phyloP scores from a whole-genome alignment of 768 basidiomycete genomes.

The Mycena rebaudengoi region DNA sequence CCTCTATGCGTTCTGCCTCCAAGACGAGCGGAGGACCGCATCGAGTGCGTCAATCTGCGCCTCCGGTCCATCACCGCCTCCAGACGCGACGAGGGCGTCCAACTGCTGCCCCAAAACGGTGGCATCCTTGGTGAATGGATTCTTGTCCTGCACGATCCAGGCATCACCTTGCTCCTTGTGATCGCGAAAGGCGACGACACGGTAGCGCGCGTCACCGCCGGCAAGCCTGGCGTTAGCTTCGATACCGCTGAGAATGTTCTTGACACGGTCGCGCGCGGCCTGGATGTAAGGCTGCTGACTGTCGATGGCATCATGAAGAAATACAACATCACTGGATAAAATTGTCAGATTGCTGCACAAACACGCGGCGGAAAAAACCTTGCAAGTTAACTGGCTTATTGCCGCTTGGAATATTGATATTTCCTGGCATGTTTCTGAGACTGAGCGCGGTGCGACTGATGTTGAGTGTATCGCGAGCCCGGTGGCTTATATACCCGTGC shows the following conservation, averaged over 20 bases:
- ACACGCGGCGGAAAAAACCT: background rate
- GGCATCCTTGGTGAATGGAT: slow-evolving; percentile 50
- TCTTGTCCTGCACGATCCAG: slow-evolving; percentile 52
- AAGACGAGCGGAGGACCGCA: slow-evolving; percentile 50
- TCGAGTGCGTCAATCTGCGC: slow-evolving; percentile 58
- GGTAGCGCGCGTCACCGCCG: slow-evolving; percentile 53
- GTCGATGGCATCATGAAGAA: slow-evolving; percentile 56
- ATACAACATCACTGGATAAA: slow-evolving; percentile 46
- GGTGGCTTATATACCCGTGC: slow-evolving; percentile 5
- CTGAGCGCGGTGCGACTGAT: slow-evolving; percentile 1
- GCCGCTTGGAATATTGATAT: background rate
- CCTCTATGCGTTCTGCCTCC: slow-evolving; percentile 53
- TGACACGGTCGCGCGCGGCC: slow-evolving; percentile 6
- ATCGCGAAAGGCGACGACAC: slow-evolving; percentile 59
- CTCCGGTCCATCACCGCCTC: slow-evolving; percentile 59
- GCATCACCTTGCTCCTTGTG: slow-evolving; percentile 57
- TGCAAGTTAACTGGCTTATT: background rate
- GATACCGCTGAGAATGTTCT: slow-evolving; percentile 21
- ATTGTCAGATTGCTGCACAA: slow-evolving; percentile 9
- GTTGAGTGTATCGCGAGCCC: background rate
- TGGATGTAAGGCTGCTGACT: slow-evolving; percentile 43
- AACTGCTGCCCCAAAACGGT: slow-evolving; percentile 45
- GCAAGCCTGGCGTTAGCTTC: slow-evolving; percentile 49
- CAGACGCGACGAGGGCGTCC: slow-evolving; percentile 43
- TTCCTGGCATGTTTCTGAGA: slow-evolving; percentile 8